These are phyloP conservation scores for Boletus eberwhitei DNA, from an alignment of 768 basidiomycete genomes.

Conservation along the genomic window DNA sequence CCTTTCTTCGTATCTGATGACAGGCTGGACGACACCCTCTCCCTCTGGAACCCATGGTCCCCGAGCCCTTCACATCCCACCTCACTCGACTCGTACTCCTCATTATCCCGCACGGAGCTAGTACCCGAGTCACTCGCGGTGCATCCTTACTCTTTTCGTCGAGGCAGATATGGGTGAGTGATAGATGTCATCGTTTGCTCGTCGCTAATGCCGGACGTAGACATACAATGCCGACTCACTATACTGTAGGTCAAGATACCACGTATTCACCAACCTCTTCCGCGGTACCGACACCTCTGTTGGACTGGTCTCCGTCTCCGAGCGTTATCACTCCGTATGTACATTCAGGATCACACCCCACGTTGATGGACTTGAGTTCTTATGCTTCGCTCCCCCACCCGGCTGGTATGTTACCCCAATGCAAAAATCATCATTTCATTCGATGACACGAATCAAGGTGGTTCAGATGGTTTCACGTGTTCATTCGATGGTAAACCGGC, in stretches of 20 bases:
- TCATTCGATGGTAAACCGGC: neutral
- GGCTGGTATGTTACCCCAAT: neutral
- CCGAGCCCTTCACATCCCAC: neutral
- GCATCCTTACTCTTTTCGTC: too few species aligned
- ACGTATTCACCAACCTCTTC: neutral
- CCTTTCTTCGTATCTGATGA: neutral
- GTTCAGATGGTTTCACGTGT: neutral
- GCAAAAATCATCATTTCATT: neutral
- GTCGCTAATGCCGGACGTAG: neutral
- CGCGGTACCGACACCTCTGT: too few species aligned
- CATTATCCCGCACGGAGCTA: too few species aligned
- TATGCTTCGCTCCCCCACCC: neutral
- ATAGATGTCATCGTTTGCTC: neutral
- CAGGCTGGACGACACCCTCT: too few species aligned
- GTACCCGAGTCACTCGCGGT: neutral
- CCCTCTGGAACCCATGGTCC: neutral
- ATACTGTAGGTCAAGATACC: neutral
- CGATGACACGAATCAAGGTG: neutral
- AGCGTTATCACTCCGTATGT: neutral
- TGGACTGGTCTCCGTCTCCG: neutral
- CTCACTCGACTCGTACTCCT: neutral
- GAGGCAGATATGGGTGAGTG: neutral
- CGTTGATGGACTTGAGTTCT: neutral
- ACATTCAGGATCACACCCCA: neutral
- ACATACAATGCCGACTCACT: neutral